Evolutionary conservation across 2,329 filamentous ascomycete genomes (phyloP).

Genomic region (Fusarium sp.): DNA sequence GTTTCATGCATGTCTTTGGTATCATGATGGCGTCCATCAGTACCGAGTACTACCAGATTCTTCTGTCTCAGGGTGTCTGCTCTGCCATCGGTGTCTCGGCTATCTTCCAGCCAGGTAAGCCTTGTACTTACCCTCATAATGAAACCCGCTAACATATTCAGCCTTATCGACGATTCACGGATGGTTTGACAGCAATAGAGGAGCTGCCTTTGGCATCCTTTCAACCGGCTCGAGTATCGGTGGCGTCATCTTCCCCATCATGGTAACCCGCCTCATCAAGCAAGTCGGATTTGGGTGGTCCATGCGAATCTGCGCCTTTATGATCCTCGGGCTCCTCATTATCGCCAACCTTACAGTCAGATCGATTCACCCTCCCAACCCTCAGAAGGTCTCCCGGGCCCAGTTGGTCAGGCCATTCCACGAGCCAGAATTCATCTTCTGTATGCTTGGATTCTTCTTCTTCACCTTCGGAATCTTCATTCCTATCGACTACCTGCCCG

Average conservation of each 20-base stretch:
- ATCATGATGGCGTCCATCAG: slow-evolving; percentile 70
- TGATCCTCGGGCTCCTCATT: slow-evolving; percentile 49
- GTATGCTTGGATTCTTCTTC: slow-evolving; percentile 48
- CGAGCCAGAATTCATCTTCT: slow-evolving; percentile 48
- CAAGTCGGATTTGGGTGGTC: slow-evolving; percentile 53
- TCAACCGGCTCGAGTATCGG: slow-evolving; percentile 51
- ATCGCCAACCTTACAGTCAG: slow-evolving; percentile 48
- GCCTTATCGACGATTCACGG: slow-evolving; percentile 47
- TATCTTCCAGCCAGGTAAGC: slow-evolving; percentile 48
- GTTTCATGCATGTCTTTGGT: slow-evolving; percentile 67
- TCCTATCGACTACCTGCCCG: slow-evolving; percentile 50
- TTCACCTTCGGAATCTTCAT: slow-evolving; percentile 52
- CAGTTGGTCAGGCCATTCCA: slow-evolving; percentile 48
- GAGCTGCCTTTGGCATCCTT: slow-evolving; percentile 51
- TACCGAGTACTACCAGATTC: slow-evolving; percentile 54
- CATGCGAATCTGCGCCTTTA: slow-evolving; percentile 52
- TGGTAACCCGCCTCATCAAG: slow-evolving; percentile 50
- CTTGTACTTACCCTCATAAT: fast-evolving
- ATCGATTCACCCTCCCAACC: slow-evolving; percentile 36
- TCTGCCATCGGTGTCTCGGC: slow-evolving; percentile 51
- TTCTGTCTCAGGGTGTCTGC: slow-evolving; percentile 53
- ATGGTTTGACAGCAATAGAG: slow-evolving; percentile 51
- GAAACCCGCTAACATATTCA: neutral
- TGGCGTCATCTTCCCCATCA: slow-evolving; percentile 55
- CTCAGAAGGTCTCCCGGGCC: slow-evolving; percentile 43